Percentiles rank a stretch among this genome's conserved stretches.
Evolutionary conservation across 2,329 filamentous ascomycete species (phyloP).

Genomic region (Xylariaceae sp.): DNA sequence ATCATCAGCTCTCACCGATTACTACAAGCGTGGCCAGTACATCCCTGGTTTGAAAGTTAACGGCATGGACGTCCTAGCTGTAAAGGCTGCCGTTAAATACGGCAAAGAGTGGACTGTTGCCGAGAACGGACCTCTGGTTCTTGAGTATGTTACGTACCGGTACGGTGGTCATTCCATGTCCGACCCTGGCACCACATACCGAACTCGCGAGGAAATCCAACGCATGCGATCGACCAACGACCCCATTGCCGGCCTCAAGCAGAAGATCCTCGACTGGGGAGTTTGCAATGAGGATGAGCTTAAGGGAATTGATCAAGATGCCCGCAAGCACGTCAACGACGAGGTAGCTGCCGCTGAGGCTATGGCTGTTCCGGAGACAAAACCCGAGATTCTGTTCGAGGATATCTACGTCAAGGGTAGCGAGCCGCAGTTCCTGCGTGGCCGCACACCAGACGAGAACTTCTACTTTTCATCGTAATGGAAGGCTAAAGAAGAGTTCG

Average conservation of each 20-base stretch:
- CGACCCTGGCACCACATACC: slow-evolving; percentile 98
- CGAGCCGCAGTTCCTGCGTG: slow-evolving; percentile 87
- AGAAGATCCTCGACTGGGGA: slow-evolving; percentile 96
- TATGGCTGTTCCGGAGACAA: slow-evolving; percentile 82
- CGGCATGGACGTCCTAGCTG: slow-evolving; percentile 98
- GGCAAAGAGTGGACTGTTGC: slow-evolving; percentile 84
- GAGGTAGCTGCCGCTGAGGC: slow-evolving; percentile 91
- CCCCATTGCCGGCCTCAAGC: slow-evolving; percentile 96
- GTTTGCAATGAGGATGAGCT: slow-evolving; percentile 93
- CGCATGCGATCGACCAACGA: slow-evolving; percentile 99
- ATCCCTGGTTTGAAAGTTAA: slow-evolving; percentile 99
- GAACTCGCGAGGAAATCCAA: slow-evolving; percentile 98
- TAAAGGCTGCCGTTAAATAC: slow-evolving; percentile 95
- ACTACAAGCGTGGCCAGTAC: slow-evolving; percentile 99
- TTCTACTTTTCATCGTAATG: slow-evolving; percentile 72
- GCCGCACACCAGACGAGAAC: slow-evolving; percentile 87
- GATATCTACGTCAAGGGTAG: slow-evolving; percentile 91
- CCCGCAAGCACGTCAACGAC: slow-evolving; percentile 80
- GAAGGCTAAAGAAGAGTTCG: not conserved
- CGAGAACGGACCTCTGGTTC: slow-evolving; percentile 91
- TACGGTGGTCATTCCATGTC: slow-evolving; percentile 99
- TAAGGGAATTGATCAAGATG: slow-evolving; percentile 94
- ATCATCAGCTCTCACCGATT: slow-evolving; percentile 94
- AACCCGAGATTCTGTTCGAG: slow-evolving; percentile 85
- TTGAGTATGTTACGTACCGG: slow-evolving; percentile 99